Percentiles rank a stretch among this genome's conserved stretches.
phyloP scores from a whole-genome alignment of 352 stramenopile species.

The Phytophthora gonapodyides region DNA sequence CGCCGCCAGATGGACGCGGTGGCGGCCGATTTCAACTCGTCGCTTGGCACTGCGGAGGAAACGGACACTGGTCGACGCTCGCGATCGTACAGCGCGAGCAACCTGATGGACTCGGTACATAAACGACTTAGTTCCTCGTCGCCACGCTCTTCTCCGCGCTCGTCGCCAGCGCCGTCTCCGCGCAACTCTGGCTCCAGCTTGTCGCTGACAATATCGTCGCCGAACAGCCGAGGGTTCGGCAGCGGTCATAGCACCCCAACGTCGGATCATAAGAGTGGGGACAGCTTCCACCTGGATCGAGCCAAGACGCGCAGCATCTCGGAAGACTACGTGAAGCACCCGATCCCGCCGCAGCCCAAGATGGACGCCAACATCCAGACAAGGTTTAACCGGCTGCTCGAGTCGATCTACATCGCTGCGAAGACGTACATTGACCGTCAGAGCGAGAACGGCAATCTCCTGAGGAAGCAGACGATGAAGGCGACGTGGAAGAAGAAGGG shows the following conservation, averaged over 20 bases:
- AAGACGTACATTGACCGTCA: conserved; percentile 87
- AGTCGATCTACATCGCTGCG: conserved; percentile 84
- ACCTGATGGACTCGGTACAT: conserved; percentile 80
- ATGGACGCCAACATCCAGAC: conserved; percentile 88
- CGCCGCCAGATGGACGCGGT: conserved; percentile 88
- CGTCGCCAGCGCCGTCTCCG: conserved; percentile 63
- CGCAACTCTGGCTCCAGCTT: conserved; percentile 46
- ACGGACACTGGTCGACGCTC: conserved; percentile 57
- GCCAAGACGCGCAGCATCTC: conserved; percentile 75
- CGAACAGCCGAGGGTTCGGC: conserved; percentile 62
- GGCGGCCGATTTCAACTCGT: conserved; percentile 86
- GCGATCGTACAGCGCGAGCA: conserved; percentile 84
- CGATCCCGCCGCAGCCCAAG: conserved; percentile 65
- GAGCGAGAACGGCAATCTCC: conserved; percentile 60
- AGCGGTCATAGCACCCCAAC: conserved; percentile 73
- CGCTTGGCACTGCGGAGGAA: conserved; percentile 68
- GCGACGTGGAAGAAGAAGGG: conserved; percentile 92
- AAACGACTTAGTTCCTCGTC: conserved; percentile 81
- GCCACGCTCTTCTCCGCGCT: conserved; percentile 62
- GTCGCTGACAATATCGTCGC: conserved; percentile 80
- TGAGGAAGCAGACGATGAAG: conserved; percentile 68
- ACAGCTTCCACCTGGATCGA: conserved; percentile 58
- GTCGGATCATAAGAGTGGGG: conserved; percentile 58
- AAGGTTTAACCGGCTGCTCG: conserved; percentile 80
- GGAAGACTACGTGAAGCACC: conserved; percentile 73